Conservation (phyloP, 169 alveolate genomes). For the Plasmodium inui region DNA sequence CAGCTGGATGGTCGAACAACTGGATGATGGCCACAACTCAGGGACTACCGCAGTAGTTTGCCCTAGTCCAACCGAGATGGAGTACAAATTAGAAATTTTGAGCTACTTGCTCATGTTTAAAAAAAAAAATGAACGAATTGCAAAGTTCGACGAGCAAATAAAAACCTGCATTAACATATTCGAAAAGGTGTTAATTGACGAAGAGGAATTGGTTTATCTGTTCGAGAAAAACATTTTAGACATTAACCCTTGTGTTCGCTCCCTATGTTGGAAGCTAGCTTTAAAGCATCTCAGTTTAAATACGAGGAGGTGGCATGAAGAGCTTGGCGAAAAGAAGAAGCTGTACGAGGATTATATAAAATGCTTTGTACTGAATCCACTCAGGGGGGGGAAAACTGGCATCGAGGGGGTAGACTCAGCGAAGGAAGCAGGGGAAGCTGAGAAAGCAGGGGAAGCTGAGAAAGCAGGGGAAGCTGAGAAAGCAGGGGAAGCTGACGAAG, state of each 20-base stretch:
- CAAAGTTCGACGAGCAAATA: conserved; percentile 67
- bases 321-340: conserved; percentile 46
- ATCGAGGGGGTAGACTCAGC: not conserved
- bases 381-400: not conserved
- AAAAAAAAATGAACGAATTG: conserved; percentile 58
- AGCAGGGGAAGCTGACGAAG: not conserved
- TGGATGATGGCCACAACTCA: not conserved
- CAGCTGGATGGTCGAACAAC: not conserved
- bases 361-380: conserved; percentile 57
- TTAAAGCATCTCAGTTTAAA: conserved; percentile 68
- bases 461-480: not conserved
- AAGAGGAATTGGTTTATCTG: conserved; percentile 40
- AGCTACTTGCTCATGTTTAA: conserved; percentile 67
- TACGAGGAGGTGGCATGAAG: conserved; percentile 66
- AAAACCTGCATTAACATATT: conserved; percentile 69
- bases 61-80: conserved; percentile 35
- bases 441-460: not conserved
- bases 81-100: conserved; percentile 58
- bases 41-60: not conserved
- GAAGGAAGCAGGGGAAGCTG: not conserved
- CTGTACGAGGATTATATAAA: conserved; percentile 69
- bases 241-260: conserved; percentile 68
- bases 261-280: conserved; percentile 76
- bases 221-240: conserved; percentile 72
- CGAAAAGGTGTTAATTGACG: conserved; percentile 64